Evolutionary conservation across 768 basidiomycete genomes (phyloP).

Genomic region (Pleurotus eryngii): DNA sequence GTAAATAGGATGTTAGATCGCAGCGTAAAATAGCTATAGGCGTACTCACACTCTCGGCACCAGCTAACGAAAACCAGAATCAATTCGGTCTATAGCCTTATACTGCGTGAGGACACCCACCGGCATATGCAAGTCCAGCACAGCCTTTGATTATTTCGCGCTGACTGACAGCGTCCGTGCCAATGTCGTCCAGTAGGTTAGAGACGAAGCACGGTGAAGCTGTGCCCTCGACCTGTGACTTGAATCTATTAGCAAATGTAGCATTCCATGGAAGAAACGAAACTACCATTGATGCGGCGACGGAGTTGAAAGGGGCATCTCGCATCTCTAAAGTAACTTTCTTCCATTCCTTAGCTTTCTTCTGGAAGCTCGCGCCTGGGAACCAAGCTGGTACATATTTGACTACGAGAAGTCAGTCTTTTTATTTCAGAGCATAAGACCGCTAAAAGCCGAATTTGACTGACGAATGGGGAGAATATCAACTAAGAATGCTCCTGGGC

Average conservation of each 20-base stretch:
- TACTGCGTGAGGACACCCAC: neutral
- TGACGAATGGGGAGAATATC: conserved; percentile 13
- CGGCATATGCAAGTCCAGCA: conserved; percentile 7
- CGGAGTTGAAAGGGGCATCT: conserved; percentile 21
- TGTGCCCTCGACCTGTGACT: conserved; percentile 7
- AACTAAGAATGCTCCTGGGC: conserved; percentile 10
- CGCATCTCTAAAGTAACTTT: conserved; percentile 13
- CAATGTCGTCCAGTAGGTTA: conserved; percentile 8
- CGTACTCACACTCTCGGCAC: conserved; percentile 14
- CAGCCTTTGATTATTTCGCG: conserved; percentile 8
- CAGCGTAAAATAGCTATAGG: neutral
- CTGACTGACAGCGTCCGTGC: neutral
- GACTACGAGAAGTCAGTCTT: neutral
- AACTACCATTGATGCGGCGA: conserved; percentile 23
- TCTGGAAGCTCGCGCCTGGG: conserved; percentile 40
- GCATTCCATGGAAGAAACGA: neutral
- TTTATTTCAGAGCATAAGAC: neutral
- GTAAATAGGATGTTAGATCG: neutral
- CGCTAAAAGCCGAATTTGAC: neutral
- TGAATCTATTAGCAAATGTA: neutral
- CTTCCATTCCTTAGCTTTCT: conserved; percentile 27
- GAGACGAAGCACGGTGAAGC: conserved; percentile 14
- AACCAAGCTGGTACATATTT: conserved; percentile 32
- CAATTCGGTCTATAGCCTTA: neutral
- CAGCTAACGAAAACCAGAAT: conserved; percentile 6